These are phyloP conservation scores for Musa balbisiana DNA, from an alignment of 202 grass and related monocot genomes.

Conservation along the genomic window DNA sequence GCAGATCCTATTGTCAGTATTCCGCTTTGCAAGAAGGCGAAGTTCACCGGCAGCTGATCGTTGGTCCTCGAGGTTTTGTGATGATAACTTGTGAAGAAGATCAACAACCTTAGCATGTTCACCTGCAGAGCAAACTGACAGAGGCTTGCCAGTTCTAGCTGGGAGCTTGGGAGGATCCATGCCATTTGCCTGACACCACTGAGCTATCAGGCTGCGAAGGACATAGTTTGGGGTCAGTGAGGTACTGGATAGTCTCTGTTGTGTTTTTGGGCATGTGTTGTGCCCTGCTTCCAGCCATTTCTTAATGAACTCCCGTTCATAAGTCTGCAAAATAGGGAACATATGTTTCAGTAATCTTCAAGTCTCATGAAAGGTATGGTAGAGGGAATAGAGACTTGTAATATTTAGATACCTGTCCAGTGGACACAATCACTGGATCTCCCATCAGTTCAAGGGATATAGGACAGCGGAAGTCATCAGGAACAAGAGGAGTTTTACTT, in stretches of 20 bases:
- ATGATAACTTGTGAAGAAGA: background rate
- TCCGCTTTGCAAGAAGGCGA: slow-evolving; percentile 10
- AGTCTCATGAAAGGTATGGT: background rate
- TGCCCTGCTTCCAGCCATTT: slow-evolving; percentile 16
- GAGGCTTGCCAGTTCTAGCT: background rate
- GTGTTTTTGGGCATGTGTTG: slow-evolving; percentile 11
- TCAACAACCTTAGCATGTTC: slow-evolving; percentile 12
- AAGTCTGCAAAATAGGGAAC: slow-evolving; percentile 10
- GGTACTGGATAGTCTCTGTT: slow-evolving; percentile 2
- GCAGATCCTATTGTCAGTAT: slow-evolving; percentile 7
- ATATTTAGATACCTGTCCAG: slow-evolving; percentile 2
- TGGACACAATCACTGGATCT: slow-evolving; percentile 18
- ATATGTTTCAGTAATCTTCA: background rate
- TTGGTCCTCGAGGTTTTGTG: slow-evolving; percentile 6
- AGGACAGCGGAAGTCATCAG: slow-evolving; percentile 9
- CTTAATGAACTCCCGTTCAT: slow-evolving; percentile 11
- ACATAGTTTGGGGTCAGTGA: slow-evolving; percentile 19
- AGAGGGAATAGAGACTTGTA: background rate
- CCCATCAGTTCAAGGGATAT: slow-evolving; percentile 9
- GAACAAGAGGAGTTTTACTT: slow-evolving; percentile 1
- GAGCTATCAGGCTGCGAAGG: slow-evolving; percentile 13
- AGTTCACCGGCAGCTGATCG: slow-evolving; percentile 7
- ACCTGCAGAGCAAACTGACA: background rate
- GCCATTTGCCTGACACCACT: slow-evolving; percentile 8
- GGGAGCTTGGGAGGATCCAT: slow-evolving; percentile 2